Conservation (phyloP, 192 early-diverging fungal genomes). For the Coemansia sp. region DNA sequence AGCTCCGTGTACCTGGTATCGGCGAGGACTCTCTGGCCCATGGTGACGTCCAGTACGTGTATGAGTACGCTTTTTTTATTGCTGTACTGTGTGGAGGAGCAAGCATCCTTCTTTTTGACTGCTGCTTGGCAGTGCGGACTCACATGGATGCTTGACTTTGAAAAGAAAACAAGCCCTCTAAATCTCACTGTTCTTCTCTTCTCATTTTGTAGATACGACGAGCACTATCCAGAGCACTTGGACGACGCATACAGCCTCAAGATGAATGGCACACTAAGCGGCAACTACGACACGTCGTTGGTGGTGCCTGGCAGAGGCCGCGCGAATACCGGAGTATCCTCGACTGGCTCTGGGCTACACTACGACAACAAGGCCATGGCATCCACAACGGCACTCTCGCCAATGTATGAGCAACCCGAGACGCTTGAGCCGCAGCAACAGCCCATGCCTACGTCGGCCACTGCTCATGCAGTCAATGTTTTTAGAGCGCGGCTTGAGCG, state of each 20-base stretch:
- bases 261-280: not conserved
- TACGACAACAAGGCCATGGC: conserved; percentile 24
- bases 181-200: not conserved
- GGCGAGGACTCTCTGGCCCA: conserved; percentile 39
- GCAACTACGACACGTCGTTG: not conserved
- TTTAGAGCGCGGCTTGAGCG: not conserved
- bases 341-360: conserved; percentile 30
- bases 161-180: not conserved
- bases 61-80: conserved; percentile 38
- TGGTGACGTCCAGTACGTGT: conserved; percentile 54
- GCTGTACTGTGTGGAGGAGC: not conserved
- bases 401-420: conserved; percentile 5
- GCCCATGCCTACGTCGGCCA: not conserved
- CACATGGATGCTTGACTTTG: too few species aligned
- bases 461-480: not conserved
- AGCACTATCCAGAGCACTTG: conserved; percentile 5
- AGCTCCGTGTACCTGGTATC: conserved; percentile 33
- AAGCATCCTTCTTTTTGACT: not conserved
- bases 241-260: conserved; percentile 1
- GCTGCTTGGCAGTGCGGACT: not conserved
- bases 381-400: conserved; percentile 42
- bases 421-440: not conserved
- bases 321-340: conserved; percentile 32
- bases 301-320: conserved; percentile 9
- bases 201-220: conserved; percentile 16